Base-by-base conservation (phyloP, 2,329 filamentous ascomycete genomes). In the Colletotrichum chlorophyti region DNA sequence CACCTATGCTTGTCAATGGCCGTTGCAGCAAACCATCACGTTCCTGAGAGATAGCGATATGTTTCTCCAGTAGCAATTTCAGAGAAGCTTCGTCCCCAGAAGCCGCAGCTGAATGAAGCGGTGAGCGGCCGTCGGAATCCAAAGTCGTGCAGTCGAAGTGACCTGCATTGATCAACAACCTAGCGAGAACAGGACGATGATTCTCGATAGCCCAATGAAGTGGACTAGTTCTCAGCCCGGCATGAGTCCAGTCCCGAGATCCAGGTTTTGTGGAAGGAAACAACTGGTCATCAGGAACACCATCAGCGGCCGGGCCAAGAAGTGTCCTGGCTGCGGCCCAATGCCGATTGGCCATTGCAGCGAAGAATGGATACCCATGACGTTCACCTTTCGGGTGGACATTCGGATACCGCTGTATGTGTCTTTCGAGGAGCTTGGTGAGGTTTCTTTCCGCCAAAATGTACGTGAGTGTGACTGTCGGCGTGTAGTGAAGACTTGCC, bases 301-400 rank as follows among this genome's bases (percentile, higher is more conserved):
- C n/a, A n/a, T n/a, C n/a, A n/a, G 35, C 35, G 5, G 35, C 17
- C 35, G 24, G 24, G 10, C 41, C 41, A 19, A 31, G 15, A 19
- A 43, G 26, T 14, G 26, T 19, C 10, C 31, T 29, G 26, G 41
- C 41, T 29, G 41, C 41, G 12, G 21, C 7, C 4, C 15, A 12
- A 29, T 69, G 67, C 2, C 65, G 63, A 9, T 64, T 69, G 46
- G 69, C 70, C 24, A 74, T 38, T 6, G 74, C 70, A 6, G 74
- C 73, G 31, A 76, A 69, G 7, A 76, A 23, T 34, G 74, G 69
- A 31, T 64, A 63, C 0, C 66, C 63, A 58, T 75, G 76, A 17
- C 69, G 68, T 43, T 72, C 69, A 31, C 57, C 19, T 46, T 67
- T 64, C 19, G 70, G 10, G 1, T 69, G 61, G 51, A 73, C 55